A percentile compares a stretch with the other conserved stretches of the same genome.
Conservation (phyloP, 768 basidiomycete genomes). For the Royoungia palumana region DNA sequence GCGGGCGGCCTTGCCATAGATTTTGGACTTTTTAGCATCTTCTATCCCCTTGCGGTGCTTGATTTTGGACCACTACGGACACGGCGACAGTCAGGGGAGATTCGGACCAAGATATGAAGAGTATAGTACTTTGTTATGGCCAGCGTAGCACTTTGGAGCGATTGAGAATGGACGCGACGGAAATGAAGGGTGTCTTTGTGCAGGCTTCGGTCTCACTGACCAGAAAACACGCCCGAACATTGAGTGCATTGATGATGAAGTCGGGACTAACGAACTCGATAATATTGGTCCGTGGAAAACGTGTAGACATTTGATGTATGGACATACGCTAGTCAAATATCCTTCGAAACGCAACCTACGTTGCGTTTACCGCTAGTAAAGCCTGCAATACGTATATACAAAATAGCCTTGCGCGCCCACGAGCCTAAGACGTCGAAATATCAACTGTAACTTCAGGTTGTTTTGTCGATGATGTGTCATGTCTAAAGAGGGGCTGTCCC, state of each 20-base stretch:
- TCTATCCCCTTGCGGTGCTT: conserved; percentile 66
- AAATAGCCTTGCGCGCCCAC: no score
- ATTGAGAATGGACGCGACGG: conserved; percentile 24
- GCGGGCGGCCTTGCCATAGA: conserved; percentile 53
- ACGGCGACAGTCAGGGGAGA: conserved; percentile 3
- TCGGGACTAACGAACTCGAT: no score
- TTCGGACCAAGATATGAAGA: not conserved
- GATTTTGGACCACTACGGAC: conserved; percentile 69
- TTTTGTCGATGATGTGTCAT: conserved; percentile 9
- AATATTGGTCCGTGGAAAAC: no score
- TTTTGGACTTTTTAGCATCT: conserved; percentile 55
- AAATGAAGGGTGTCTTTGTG: not conserved
- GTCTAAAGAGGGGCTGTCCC: not conserved
- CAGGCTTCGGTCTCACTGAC: not conserved
- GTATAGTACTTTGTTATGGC: conserved; percentile 40
- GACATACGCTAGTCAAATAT: no score
- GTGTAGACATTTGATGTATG: no score
- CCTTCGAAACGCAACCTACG: no score
- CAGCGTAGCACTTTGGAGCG: conserved; percentile 28
- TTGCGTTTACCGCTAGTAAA: no score
- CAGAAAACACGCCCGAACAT: conserved; percentile 11
- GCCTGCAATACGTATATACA: no score
- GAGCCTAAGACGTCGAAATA: not conserved
- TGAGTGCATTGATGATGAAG: no score
- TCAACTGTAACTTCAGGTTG: conserved; percentile 2